Conservation (phyloP, 306 rosid genomes). For the Quercus berberidifolia region DNA sequence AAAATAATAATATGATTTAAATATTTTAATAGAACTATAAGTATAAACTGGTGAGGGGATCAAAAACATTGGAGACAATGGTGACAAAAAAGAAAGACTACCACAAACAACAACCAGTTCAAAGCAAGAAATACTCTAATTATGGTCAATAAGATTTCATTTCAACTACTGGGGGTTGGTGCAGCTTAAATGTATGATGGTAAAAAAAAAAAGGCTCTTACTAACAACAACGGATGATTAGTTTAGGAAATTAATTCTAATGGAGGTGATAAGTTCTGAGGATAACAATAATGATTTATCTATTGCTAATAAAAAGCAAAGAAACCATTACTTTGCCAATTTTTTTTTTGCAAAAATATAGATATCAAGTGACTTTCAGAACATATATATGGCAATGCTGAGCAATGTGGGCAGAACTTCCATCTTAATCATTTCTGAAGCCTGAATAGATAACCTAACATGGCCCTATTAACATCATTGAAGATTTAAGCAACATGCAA, state of each 20-base stretch:
- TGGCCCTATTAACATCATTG: no score
- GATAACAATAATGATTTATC: not conserved
- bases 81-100: not conserved
- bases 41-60: constrained; percentile 4
- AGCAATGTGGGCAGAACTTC: not conserved
- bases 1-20: constrained; percentile 12
- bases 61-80: not conserved
- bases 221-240: not conserved
- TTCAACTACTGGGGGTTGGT: not conserved
- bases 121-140: not conserved
- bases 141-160: not conserved
- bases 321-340: not conserved
- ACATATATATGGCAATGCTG: not conserved
- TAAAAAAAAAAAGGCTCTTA: not conserved
- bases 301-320: not conserved
- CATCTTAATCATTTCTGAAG: no score
- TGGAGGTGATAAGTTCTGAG: not conserved
- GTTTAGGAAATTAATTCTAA: not conserved
- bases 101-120: constrained; percentile 9
- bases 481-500: no score
- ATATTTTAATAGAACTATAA: not conserved
- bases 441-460: no score
- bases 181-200: constrained; percentile 3
- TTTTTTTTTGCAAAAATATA: not conserved
- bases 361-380: not conserved